Base-by-base conservation (phyloP, 1,139 yeast species). In the Hyphopichia pseudoburtonii region DNA sequence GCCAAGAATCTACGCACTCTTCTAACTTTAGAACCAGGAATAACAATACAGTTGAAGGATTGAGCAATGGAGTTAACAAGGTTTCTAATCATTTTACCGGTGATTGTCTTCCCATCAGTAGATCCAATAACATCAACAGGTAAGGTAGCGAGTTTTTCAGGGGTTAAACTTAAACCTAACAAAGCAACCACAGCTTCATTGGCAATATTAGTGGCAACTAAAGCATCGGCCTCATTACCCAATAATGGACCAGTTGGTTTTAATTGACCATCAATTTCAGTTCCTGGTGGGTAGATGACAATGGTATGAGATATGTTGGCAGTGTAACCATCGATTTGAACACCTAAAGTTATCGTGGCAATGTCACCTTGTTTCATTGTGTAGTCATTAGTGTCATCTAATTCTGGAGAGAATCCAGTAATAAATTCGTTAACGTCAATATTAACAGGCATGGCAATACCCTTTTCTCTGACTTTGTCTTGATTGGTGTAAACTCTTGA, bases 261-360 rank as follows among this genome's bases (percentile, higher is more conserved):
- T 32, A 55, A 40, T 30, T 54, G 57, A 30, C 46, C 41, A 17
- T 51, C 52, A 19, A 51, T 48, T 38, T 46, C 48, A 15, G 44
- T 66, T 40, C 79, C 84, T 43, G 76, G 80, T 40, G 92, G 94
- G 50, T 79, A 84, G 39, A 90, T 82, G 28, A 89, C 95, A 43
- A 88, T 59, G 3, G 97, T 89, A 60, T 92, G 98, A 22, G 95
- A 79, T 6, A 79, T 81, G 55, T 81, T 80, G 4, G 96, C 83
- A 14, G 97, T 86, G 65, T 90, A 92, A 35, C 98, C 98, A 60
- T 92, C 98, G 50, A 92, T 79, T 47, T 92, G 97, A 41, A 86
- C 90, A 33, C 97, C 97, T 28, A 89, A 70, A 17, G 85, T 70
- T 40, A 92, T 76, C 41, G 92, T 89, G 29, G 86, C 88, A 35